Evolutionary conservation across 306 rosid species (phyloP).

Genomic region (Medicago ruthenica): DNA sequence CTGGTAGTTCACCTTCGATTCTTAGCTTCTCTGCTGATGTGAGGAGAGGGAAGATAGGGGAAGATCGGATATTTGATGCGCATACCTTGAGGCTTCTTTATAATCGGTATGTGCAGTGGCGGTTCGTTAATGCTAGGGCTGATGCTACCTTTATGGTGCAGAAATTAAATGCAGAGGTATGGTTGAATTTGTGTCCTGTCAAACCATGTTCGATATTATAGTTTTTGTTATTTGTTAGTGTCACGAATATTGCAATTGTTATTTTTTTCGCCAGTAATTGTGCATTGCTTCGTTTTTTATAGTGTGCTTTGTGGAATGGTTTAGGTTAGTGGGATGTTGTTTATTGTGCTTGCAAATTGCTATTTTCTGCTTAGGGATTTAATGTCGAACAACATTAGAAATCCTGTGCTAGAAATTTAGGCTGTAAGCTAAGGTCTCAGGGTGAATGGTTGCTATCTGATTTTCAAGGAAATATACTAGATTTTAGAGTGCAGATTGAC

Average conservation of each 20-base stretch:
- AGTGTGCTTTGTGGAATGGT: too few relatives aligned
- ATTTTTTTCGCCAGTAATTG: not conserved
- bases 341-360: too few relatives aligned
- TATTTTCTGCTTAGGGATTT: too few relatives aligned
- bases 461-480: constrained; percentile 35
- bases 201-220: constrained; percentile 3
- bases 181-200: constrained; percentile 20
- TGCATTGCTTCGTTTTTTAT: too few relatives aligned
- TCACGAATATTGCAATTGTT: constrained; percentile 11
- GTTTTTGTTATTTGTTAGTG: constrained; percentile 25
- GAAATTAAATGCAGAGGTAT: constrained; percentile 87
- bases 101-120: constrained; percentile 92
- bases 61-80: constrained; percentile 89
- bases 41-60: constrained; percentile 96
- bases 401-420: constrained; percentile 30
- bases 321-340: too few relatives aligned
- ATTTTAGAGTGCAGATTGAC: constrained; percentile 24
- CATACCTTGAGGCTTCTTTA: constrained; percentile 91
- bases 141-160: constrained; percentile 92
- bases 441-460: constrained; percentile 19
- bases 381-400: constrained; percentile 10
- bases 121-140: constrained; percentile 96
- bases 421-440: constrained; percentile 37
- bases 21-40: constrained; percentile 90
- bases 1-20: constrained; percentile 74